phyloP scores from a whole-genome alignment of 257 asterid genomes.

The Fraxinus quadrangulata region DNA sequence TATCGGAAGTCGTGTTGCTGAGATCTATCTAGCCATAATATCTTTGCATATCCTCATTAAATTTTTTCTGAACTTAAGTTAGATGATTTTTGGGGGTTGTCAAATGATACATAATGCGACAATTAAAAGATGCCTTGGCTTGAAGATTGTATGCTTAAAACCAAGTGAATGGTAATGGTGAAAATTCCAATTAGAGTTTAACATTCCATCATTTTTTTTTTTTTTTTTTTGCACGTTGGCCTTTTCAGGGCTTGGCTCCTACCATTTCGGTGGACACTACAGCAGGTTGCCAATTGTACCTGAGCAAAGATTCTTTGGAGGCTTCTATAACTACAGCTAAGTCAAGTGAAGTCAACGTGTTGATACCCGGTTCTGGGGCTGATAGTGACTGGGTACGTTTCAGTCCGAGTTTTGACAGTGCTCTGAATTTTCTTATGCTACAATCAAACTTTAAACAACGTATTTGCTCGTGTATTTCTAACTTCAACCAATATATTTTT shows the following conservation, averaged over 20 bases:
- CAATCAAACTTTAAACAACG: background rate
- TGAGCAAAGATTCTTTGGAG: slow-evolving; percentile 82
- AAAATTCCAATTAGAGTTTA: background rate
- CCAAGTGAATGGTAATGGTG: background rate
- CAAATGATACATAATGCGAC: background rate
- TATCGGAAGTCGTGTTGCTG: background rate
- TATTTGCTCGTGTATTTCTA: background rate
- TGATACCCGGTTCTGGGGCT: slow-evolving; percentile 80
- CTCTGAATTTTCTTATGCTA: too few species aligned
- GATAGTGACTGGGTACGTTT: slow-evolving; percentile 90
- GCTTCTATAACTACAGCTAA: slow-evolving; percentile 91
- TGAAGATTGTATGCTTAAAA: background rate
- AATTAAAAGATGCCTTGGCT: background rate
- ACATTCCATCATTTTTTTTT: too few species aligned
- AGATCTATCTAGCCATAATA: background rate
- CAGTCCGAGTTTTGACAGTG: too few species aligned
- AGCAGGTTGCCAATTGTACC: slow-evolving; percentile 86
- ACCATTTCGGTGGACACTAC: slow-evolving; percentile 93
- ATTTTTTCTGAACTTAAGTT: background rate
- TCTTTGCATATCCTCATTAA: background rate
- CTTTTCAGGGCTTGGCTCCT: slow-evolving; percentile 81
- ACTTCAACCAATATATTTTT: background rate
- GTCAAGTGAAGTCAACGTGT: slow-evolving; percentile 86
- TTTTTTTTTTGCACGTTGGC: slow-evolving; percentile 23
- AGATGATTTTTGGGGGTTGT: background rate